Percentiles rank a stretch among this genome's conserved stretches.
Conservation (phyloP, 2,329 filamentous ascomycete genomes). For the Ophiostoma perfectum region DNA sequence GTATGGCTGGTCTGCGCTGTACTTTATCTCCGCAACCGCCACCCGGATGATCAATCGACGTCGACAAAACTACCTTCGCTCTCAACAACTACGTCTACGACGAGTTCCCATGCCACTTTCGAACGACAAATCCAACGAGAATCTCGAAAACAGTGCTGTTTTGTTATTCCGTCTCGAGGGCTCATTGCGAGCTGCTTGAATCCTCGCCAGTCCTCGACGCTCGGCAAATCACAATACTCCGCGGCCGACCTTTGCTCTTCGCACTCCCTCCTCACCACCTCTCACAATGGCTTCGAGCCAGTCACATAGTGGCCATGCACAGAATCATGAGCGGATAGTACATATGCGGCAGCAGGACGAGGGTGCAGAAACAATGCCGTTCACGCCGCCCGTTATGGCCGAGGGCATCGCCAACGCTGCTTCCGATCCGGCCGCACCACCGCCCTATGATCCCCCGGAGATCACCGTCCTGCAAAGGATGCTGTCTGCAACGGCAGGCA, state of each 20-base stretch:
- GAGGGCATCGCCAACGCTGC: conserved; percentile 25
- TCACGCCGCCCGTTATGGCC: conserved; percentile 34
- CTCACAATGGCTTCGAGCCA: conserved; percentile 19
- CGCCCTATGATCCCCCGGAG: conserved; percentile 47
- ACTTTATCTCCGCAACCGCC: conserved; percentile 10
- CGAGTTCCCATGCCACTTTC: background rate
- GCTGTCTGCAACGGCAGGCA: conserved; percentile 87
- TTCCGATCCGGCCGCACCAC: conserved; percentile 27
- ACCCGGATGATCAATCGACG: conserved; percentile 5
- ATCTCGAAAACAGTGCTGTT: background rate
- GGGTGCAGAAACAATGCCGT: conserved; percentile 30
- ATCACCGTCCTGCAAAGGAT: conserved; percentile 87
- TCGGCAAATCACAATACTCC: background rate
- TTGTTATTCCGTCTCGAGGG: conserved; percentile 15
- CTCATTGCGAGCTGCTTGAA: conserved; percentile 20
- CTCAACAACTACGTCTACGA: background rate
- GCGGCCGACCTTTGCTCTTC: background rate
- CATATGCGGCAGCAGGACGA: conserved; percentile 32
- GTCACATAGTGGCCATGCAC: conserved; percentile 28
- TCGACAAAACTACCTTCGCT: background rate
- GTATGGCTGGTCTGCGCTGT: background rate
- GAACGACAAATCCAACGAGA: background rate
- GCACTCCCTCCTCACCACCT: background rate
- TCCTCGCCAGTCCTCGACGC: background rate
- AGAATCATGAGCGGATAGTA: conserved; percentile 37